Base-by-base conservation (phyloP, 768 basidiomycete genomes). In the Daedalea quercina region DNA sequence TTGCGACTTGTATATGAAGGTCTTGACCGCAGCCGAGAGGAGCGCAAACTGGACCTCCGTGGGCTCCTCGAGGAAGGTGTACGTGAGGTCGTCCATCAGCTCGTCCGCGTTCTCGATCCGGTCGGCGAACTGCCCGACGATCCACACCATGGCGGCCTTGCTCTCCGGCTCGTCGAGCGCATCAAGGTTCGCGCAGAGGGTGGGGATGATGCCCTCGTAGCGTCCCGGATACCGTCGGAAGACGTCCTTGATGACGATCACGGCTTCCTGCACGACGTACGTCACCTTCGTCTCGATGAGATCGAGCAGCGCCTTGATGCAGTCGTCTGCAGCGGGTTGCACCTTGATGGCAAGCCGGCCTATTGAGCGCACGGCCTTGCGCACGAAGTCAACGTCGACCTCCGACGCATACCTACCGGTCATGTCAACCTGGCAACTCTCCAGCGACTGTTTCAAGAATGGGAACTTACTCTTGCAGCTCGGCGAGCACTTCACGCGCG, bases 281-380 rank as follows among this genome's bases (percentile, higher is more conserved):
- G 84, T 77, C 55, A 98, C 90, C 68, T 96, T 93, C 26, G 90
- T 95, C 60, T 91, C 87, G 62, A 99, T 87, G 54, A 99, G 81
- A 34, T 78, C 72, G 37, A 99, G 80, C 41, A 99, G 74, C 0
- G 87, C 84, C 59, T 88, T 76, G 60, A 98, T 97, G 71, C 95
- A 97, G 44, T 74, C 79, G 68, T 98, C 92, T 26, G 95, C 85
- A 11, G 93, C 90, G 12, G 79, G 73, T 60, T 91, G 81, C 51
- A 99, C 91, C 70, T 98, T 98, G 79, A 98, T 98, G 15, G 96
- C 94, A n/a, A 97, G 72, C 20, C 95, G 86, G 8, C 96, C 96
- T 57, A 99, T 95, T 2, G 95, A 96, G 26, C 96, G 84, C 24
- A 99, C 96, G 9, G 95, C 90, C 70, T 97, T 98, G 43, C 96